A percentile compares a stretch with the other conserved stretches of the same genome.
phyloP scores from a whole-genome alignment of 2,329 filamentous ascomycete genomes.

The Clarireedia paspali region DNA sequence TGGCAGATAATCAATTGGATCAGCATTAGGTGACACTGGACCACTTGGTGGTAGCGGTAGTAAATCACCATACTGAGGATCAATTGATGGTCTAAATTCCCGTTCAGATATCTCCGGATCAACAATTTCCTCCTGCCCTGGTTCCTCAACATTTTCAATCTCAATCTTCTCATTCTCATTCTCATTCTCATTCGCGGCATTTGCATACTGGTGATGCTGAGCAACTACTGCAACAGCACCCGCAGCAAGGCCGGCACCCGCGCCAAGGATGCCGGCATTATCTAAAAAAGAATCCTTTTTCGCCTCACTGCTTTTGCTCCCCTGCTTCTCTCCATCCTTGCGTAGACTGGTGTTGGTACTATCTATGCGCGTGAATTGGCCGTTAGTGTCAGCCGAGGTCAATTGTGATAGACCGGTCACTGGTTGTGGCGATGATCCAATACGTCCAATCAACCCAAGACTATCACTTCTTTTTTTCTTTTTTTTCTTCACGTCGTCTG shows the following conservation, averaged over 20 bases:
- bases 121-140: conserved; percentile 30
- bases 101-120: conserved; percentile 53
- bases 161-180: conserved; percentile 12
- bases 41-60: conserved; percentile 56
- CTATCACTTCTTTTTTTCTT: conserved; percentile 28
- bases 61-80: conserved; percentile 58
- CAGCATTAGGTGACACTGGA: conserved; percentile 40
- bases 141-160: conserved; percentile 36
- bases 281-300: conserved; percentile 59
- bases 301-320: conserved; percentile 22
- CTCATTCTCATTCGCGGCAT: conserved; percentile 27
- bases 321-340: conserved; percentile 24
- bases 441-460: conserved; percentile 20
- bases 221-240: conserved; percentile 33
- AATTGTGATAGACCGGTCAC: conserved; percentile 20
- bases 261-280: conserved; percentile 64
- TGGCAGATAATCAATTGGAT: conserved; percentile 37
- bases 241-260: conserved; percentile 57
- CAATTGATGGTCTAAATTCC: conserved; percentile 56
- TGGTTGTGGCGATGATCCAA: conserved; percentile 18
- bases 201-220: conserved; percentile 29
- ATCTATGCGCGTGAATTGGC: conserved; percentile 17
- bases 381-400: conserved; percentile 19
- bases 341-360: conserved; percentile 13
- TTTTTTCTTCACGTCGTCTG: conserved; percentile 24